Evolutionary conservation across 2,329 filamentous ascomycete species (phyloP), one percentile per base, ranked within the genome.

Genomic region (Arthrobotrys sphaeroides): DNA sequence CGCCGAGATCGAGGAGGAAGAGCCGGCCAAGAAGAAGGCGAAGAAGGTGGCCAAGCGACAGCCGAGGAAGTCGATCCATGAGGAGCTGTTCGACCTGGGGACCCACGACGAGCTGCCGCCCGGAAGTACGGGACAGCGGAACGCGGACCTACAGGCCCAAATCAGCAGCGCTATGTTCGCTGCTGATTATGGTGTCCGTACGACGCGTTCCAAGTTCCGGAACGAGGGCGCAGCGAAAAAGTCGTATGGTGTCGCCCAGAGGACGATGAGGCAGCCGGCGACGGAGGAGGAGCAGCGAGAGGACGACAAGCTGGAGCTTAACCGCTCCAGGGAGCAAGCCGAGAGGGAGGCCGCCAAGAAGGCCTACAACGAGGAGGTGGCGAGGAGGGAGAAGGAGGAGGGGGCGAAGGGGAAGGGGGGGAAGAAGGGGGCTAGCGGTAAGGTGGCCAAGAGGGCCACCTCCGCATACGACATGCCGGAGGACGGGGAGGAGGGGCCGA

Each of bases 221-320:
- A 75, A 75, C 38, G 72, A 75, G 38, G 49, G 28, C 13, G 72
- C 64, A 26, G 72, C 72, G 2, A 75, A 75, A 18, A 75, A 69
- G 16, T 75, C 72, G 6, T 75, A 75, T 13, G 64, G 72, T 9
- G 72, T 68, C 28, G 59, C 57, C 12, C 72, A 75, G 31, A 59
- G 72, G 31, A 75, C 72, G 10, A 75, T 75, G 64, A 42, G 72
- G 26, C 72, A 75, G 1, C 72, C 72, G 20, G 72, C 65, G 42
- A 75, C 64, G 0, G 64, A 69, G 16, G 72, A 75, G 33, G 72
- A 75, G 47, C 64, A 75, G 18, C 16, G 43, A 18, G 72, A 64
- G 13, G 72, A 75, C 16, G 64, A 69, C 18, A 75, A 75, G 42
- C 45, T 75, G 18, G 72, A 75, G 33, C 43, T 75, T 4, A 26